These are phyloP conservation scores for Backusella psychrophila DNA, from an alignment of 192 early-diverging fungal species.

Conservation along the genomic window DNA sequence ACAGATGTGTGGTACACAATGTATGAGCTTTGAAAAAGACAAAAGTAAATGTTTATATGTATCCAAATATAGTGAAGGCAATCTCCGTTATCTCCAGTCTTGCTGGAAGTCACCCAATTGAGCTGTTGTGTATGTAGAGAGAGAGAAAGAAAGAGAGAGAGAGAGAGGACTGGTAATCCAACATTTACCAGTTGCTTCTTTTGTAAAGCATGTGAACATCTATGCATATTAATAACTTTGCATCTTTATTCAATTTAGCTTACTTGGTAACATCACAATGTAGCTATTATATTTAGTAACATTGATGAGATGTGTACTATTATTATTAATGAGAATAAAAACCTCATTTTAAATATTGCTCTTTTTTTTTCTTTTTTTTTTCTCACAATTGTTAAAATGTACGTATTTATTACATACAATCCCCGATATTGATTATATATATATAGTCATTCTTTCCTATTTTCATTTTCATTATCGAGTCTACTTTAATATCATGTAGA, in stretches of 20 bases:
- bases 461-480: neutral
- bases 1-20: neutral
- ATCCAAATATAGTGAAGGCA: neutral
- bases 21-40: neutral
- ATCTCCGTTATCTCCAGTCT: neutral
- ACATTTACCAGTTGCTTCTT: neutral
- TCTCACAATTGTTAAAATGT: neutral
- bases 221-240: too few relatives aligned
- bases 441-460: too few relatives aligned
- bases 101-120: neutral
- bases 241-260: too few relatives aligned
- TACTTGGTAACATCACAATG: too few relatives aligned
- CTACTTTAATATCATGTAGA: neutral
- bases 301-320: too few relatives aligned
- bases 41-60: too few relatives aligned
- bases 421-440: neutral
- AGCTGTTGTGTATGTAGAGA: neutral
- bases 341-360: too few relatives aligned
- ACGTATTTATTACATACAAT: neutral
- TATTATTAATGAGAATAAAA: too few relatives aligned
- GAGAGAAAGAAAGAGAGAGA: neutral
- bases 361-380: neutral
- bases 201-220: too few relatives aligned
- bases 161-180: too few relatives aligned
- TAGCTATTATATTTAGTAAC: too few relatives aligned